Conservation (phyloP, 164 flowering plant species). For the grape (Vitis vinifera) region DNA sequence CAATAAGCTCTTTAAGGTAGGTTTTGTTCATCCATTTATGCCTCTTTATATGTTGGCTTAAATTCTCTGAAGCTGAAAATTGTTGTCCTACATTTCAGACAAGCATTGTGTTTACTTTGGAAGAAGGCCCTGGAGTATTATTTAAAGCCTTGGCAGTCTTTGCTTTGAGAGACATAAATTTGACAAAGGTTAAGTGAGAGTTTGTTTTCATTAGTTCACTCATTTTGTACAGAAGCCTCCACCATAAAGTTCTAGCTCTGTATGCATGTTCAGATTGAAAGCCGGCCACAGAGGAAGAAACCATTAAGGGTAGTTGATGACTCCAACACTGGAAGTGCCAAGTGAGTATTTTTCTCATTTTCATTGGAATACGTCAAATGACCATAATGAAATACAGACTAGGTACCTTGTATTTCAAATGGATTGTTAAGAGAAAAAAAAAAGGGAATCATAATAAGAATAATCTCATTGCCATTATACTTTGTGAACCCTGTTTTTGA, state of each 20-base stretch:
- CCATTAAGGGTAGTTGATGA: conserved; percentile 46
- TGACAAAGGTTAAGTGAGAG: conserved; percentile 33
- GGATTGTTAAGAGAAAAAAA: no score
- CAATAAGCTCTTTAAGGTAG: conserved; percentile 46
- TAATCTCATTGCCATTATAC: no score
- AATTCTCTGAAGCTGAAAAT: background rate
- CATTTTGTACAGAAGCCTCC: background rate
- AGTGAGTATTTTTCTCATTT: conserved; percentile 15
- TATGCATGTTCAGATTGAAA: conserved; percentile 35
- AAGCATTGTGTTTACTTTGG: conserved; percentile 55
- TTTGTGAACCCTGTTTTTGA: no score
- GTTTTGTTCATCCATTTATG: background rate
- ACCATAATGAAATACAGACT: no score
- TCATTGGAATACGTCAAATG: no score
- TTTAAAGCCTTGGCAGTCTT: conserved; percentile 57
- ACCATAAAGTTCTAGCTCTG: no score
- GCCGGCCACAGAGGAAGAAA: conserved; percentile 45
- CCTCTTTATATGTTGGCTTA: background rate
- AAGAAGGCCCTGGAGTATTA: conserved; percentile 48
- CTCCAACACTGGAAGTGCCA: conserved; percentile 43
- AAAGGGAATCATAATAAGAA: no score
- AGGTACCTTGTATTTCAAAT: no score
- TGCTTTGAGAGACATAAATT: conserved; percentile 44
- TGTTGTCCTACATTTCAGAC: conserved; percentile 23
- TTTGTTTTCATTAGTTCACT: background rate